phyloP scores from a whole-genome alignment of 768 basidiomycete genomes.

The Sarcomyxa edulis region DNA sequence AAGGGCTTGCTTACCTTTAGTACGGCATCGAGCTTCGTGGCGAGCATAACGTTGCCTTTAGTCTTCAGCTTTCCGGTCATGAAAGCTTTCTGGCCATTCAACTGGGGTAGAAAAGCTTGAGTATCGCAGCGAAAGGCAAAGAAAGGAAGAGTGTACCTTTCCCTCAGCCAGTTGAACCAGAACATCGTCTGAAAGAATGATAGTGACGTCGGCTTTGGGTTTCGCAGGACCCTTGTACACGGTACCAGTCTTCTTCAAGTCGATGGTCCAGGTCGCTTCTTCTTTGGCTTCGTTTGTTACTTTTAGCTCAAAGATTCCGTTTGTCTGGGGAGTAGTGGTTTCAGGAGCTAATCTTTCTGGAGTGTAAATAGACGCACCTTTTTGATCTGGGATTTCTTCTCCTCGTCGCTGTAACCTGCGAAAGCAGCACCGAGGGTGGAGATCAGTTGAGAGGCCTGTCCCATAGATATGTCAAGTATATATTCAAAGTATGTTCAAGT shows the following conservation, averaged over 20 bases:
- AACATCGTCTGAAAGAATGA: slow-evolving; percentile 73
- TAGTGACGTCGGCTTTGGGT: slow-evolving; percentile 78
- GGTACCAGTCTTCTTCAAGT: slow-evolving; percentile 79
- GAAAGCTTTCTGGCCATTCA: slow-evolving; percentile 92
- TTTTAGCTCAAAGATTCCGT: slow-evolving; percentile 83
- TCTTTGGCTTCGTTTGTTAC: slow-evolving; percentile 70
- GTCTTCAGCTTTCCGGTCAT: slow-evolving; percentile 95
- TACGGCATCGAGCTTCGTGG: slow-evolving; percentile 82
- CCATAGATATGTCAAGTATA: not conserved
- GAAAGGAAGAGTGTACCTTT: slow-evolving; percentile 41
- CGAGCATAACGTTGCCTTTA: slow-evolving; percentile 90
- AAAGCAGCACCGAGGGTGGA: slow-evolving; percentile 48
- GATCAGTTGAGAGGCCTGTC: slow-evolving; percentile 66
- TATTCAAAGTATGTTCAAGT: not conserved
- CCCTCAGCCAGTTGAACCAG: slow-evolving; percentile 67
- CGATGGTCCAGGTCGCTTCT: slow-evolving; percentile 84
- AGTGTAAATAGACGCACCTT: slow-evolving; percentile 42
- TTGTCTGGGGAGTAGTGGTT: slow-evolving; percentile 43
- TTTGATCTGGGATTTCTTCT: slow-evolving; percentile 67
- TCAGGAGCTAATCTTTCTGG: not conserved
- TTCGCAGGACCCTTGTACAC: slow-evolving; percentile 71
- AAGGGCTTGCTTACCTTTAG: slow-evolving; percentile 69
- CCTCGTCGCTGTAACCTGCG: slow-evolving; percentile 45
- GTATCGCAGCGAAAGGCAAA: not conserved
- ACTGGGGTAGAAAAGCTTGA: slow-evolving; percentile 28